Evolutionary conservation across 345 rosid genomes (phyloP).

Genomic region (Eutrema heterophyllum): DNA sequence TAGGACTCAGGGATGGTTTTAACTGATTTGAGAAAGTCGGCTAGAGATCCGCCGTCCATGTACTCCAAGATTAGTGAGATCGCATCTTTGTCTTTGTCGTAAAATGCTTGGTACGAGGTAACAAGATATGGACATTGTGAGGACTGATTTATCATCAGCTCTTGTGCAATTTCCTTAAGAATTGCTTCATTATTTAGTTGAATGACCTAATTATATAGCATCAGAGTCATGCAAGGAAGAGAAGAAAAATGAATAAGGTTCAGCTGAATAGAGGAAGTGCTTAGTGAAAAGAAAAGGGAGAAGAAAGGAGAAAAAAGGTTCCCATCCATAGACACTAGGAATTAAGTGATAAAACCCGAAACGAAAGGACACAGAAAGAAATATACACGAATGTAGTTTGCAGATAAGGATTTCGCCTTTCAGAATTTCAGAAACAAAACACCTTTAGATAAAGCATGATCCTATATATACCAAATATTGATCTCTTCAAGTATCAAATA

Average conservation of each 20-base stretch:
- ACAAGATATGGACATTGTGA: conserved; percentile 77
- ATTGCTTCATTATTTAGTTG: conserved; percentile 70
- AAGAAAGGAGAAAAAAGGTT: too few species aligned
- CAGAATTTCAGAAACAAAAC: neutral
- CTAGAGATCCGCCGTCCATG: conserved; percentile 92
- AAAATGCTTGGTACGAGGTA: conserved; percentile 76
- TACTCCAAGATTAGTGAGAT: conserved; percentile 83
- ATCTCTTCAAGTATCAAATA: too few species aligned
- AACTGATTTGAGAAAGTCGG: conserved; percentile 68
- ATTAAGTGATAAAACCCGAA: neutral
- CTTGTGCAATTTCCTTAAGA: conserved; percentile 67
- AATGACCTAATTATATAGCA: conserved; percentile 44
- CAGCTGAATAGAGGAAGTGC: neutral
- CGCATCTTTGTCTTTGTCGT: conserved; percentile 70
- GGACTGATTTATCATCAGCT: conserved; percentile 75
- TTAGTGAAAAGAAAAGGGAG: too few species aligned
- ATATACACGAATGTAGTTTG: neutral
- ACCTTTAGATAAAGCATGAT: neutral
- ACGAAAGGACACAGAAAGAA: neutral
- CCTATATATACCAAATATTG: neutral
- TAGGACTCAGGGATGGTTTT: conserved; percentile 62
- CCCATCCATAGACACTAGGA: neutral
- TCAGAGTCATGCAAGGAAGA: conserved; percentile 6
- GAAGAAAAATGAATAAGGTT: neutral
- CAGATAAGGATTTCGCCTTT: neutral